Conservation (phyloP, 352 stramenopile genomes). For the Phytopythium boreale region DNA sequence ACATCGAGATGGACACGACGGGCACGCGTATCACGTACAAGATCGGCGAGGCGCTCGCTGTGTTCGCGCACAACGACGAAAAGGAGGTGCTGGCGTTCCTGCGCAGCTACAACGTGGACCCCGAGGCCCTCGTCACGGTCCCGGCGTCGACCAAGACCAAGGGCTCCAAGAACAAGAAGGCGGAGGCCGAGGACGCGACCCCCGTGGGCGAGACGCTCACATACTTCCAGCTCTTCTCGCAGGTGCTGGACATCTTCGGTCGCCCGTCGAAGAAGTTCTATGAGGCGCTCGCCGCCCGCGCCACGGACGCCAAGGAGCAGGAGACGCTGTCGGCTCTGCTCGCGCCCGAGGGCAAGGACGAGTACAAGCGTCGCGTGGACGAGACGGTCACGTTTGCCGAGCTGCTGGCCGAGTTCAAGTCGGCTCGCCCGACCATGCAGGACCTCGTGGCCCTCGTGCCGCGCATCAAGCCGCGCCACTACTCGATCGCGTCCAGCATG, state of each 20-base stretch:
- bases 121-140: constrained; percentile 64
- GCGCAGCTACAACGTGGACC: constrained; percentile 57
- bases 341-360: constrained; percentile 72
- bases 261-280: constrained; percentile 85
- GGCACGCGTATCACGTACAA: constrained; percentile 81
- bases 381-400: constrained; percentile 80
- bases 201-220: constrained; percentile 64
- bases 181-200: constrained; percentile 11
- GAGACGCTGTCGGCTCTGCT: constrained; percentile 43
- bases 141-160: constrained; percentile 56
- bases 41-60: constrained; percentile 78
- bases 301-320: constrained; percentile 74
- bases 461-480: constrained; percentile 87
- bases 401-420: constrained; percentile 70
- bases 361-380: constrained; percentile 76
- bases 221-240: constrained; percentile 80
- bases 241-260: constrained; percentile 84
- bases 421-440: constrained; percentile 53
- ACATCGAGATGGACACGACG: constrained; percentile 84
- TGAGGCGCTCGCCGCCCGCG: constrained; percentile 54
- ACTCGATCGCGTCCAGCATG: constrained; percentile 90
- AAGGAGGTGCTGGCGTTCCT: constrained; percentile 74
- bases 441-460: constrained; percentile 73
- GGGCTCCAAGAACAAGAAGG: constrained; percentile 43
- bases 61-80: constrained; percentile 84